Conservation (phyloP, 257 asterid genomes). For the Vinca minor region DNA sequence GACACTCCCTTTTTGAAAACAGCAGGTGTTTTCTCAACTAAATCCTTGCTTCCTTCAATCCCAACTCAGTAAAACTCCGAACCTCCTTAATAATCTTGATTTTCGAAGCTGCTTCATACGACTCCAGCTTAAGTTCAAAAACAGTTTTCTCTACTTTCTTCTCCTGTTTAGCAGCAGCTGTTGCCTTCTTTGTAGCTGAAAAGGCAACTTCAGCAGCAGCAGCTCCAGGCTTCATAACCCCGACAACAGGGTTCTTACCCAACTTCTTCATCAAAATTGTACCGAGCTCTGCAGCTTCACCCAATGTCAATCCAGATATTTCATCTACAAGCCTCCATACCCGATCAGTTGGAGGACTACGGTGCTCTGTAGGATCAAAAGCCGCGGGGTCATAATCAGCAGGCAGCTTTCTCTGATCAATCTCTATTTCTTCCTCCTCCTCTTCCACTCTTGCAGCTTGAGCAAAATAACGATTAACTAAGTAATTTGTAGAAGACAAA, state of each 20-base stretch:
- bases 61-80: slow-evolving; percentile 34
- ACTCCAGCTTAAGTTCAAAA: slow-evolving; percentile 66
- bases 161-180: slow-evolving; percentile 47
- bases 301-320: slow-evolving; percentile 58
- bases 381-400: slow-evolving; percentile 71
- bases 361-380: slow-evolving; percentile 77
- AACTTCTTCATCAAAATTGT: slow-evolving; percentile 37
- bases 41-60: slow-evolving; percentile 41
- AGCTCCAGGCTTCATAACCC: slow-evolving; percentile 55
- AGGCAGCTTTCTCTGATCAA: slow-evolving; percentile 76
- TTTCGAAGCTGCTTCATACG: slow-evolving; percentile 59
- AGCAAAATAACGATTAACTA: slow-evolving; percentile 35
- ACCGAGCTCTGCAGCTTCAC: slow-evolving; percentile 50
- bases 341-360: slow-evolving; percentile 68
- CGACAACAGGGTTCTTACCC: slow-evolving; percentile 27
- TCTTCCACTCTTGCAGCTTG: slow-evolving; percentile 62
- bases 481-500: slow-evolving; percentile 17
- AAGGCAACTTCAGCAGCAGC: slow-evolving; percentile 45
- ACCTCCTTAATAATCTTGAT: slow-evolving; percentile 61
- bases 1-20: slow-evolving; percentile 39
- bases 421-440: slow-evolving; percentile 53
- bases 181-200: slow-evolving; percentile 20
- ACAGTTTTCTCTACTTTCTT: slow-evolving; percentile 58
- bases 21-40: slow-evolving; percentile 39
- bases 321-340: slow-evolving; percentile 86